Evolutionary conservation across 2,329 filamentous ascomycete species (phyloP), one percentile per base, ranked within the genome.

Genomic region (Alternaria incomplexa): DNA sequence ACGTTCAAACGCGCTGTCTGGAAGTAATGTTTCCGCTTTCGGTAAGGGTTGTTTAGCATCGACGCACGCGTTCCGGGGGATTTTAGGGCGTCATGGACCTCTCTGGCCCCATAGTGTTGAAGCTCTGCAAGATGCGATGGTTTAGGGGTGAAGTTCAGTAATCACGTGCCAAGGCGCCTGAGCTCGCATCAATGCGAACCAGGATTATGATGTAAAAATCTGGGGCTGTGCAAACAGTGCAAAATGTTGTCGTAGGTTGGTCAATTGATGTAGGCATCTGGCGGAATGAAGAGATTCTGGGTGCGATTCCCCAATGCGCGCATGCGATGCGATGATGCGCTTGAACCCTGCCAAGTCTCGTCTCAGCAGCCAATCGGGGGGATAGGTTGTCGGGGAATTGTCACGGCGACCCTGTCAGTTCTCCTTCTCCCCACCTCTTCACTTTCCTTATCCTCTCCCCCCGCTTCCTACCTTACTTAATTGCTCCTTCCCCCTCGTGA

Each of bases 311-410:
- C 48, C 13, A 40, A 52, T 52, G 17, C 9, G 20, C 30, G 48
- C 48, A 52, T 40, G 30, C 48, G 28, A 40, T 52, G 48, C 48
- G 48, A 52, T 36, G 43, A 12, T n/a, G 48, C 30, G 28, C 13
- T n/a, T 40, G 48, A 51, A 68, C 66, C 64, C 65, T 72, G 69
- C 70, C 70, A 70, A 71, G 69, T 55, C 44, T 66, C 62, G 66
- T 44, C 45, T 61, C 25, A 10, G 10, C 52, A 52, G 32, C 70
- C 70, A 73, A 69, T 69, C 63, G 62, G 36, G 36, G 67, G 51
- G 59, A 56, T 62, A 55, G 66, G 64, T 56, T 50, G 64, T 45
- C 58, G 55, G 56, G 50, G 61, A 65, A 52, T 60, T 71, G 70
- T 70, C 63, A 51, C 58, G 51, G 62, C 65, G 66, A 66, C 62